These are phyloP conservation scores for Fusarium tupiense DNA, from an alignment of 2,329 filamentous ascomycete genomes.

Conservation along the genomic window DNA sequence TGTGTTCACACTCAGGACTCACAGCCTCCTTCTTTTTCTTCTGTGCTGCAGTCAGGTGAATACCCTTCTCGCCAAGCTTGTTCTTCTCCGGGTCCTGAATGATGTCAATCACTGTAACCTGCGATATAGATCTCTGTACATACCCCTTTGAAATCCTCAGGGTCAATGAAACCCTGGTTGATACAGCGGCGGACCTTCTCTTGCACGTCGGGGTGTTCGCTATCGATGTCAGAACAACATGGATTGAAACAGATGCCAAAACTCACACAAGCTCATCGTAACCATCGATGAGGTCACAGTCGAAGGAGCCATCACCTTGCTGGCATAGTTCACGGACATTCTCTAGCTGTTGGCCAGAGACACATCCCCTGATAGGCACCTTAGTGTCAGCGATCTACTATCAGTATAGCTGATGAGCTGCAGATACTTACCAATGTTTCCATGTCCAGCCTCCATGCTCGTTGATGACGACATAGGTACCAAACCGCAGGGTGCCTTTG, in stretches of 20 bases:
- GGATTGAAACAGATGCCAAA: background rate
- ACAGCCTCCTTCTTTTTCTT: conserved; percentile 48
- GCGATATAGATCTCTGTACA: conserved; percentile 48
- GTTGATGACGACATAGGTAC: conserved; percentile 72
- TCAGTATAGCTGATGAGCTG: background rate
- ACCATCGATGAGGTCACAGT: conserved; percentile 79
- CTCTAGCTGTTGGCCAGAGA: conserved; percentile 77
- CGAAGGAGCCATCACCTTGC: conserved; percentile 56
- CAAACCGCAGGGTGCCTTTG: conserved; percentile 84
- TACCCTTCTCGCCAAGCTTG: conserved; percentile 71
- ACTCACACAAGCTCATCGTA: conserved; percentile 76
- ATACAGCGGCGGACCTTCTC: conserved; percentile 79
- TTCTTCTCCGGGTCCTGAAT: conserved; percentile 79
- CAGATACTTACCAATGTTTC: conserved; percentile 80
- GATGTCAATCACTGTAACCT: conserved; percentile 10
- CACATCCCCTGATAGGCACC: conserved; percentile 75
- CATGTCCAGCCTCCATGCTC: conserved; percentile 75
- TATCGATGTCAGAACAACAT: conserved; percentile 34
- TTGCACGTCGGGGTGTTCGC: conserved; percentile 68
- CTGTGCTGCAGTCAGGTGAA: conserved; percentile 58
- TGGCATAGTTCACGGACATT: conserved; percentile 70
- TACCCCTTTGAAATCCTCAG: conserved; percentile 91
- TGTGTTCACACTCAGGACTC: conserved; percentile 10
- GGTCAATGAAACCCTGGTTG: conserved; percentile 80
- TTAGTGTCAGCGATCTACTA: background rate